Percentiles rank a stretch among this genome's conserved stretches.
Conservation (phyloP, 306 rosid species). For the Citrullus mucosospermus region DNA sequence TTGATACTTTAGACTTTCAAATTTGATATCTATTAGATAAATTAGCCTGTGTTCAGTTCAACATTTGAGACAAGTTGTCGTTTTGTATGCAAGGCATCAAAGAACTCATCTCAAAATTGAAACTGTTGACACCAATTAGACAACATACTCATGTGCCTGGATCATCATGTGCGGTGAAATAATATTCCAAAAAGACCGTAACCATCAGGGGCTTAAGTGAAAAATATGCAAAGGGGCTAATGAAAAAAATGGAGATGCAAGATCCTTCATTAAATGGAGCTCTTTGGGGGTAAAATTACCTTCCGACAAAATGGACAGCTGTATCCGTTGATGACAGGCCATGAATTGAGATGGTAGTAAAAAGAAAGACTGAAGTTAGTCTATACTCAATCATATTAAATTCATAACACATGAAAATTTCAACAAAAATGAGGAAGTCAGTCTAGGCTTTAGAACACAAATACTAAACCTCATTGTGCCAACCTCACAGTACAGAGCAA, state of each 20-base stretch:
- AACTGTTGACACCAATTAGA: not conserved
- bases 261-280: not conserved
- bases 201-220: not conserved
- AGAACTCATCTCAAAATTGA: not conserved
- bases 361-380: slow-evolving; percentile 27
- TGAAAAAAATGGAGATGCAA: not conserved
- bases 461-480: not conserved
- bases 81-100: not conserved
- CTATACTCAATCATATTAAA: slow-evolving; percentile 1
- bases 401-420: not conserved
- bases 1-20: not conserved
- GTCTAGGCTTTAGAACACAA: not conserved
- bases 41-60: not conserved
- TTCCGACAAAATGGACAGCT: slow-evolving; percentile 98
- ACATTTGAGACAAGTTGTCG: not conserved
- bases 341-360: slow-evolving; percentile 3
- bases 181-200: not conserved
- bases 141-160: not conserved
- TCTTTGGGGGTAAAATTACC: slow-evolving; percentile 31
- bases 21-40: not conserved
- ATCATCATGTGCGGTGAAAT: not conserved
- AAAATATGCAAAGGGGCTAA: not conserved
- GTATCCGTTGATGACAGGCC: slow-evolving; percentile 21
- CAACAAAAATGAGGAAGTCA: not conserved
- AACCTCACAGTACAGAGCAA: not conserved